Evolutionary conservation across 345 rosid species (phyloP), one percentile per base, ranked within the genome.

Genomic region (Gynandropsis gynandra): DNA sequence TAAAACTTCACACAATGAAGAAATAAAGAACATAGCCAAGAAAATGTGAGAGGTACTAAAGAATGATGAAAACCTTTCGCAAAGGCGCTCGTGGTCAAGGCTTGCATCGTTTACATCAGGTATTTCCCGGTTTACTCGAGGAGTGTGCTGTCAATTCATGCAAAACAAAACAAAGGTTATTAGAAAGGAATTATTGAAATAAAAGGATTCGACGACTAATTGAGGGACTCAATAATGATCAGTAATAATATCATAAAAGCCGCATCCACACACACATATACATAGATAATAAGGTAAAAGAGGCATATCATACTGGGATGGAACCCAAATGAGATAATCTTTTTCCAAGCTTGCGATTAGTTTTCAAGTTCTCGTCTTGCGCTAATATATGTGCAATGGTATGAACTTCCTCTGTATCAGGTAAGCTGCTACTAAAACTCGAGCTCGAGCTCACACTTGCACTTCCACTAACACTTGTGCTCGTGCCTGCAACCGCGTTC

Each of bases 241-340:
- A 29, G 9, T 29, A n/a, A n/a, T n/a, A n/a, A n/a, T n/a, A 41
- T 48, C 43, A 31, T 18, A 42, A 37, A 17, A n/a, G 24, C 27
- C 18, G 11, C 20, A 49, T 17, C 4, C 9, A 64, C 16, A 42
- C 29, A n/a, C n/a, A n/a, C n/a, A n/a, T n/a, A n/a, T n/a, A n/a
- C n/a, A n/a, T n/a, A n/a, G n/a, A 42, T 55, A 33, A 24, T 29
- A 16, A 39, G 16, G 0, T 43, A 18, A 16, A 52, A 34, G 61
- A 51, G 15, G 47, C n/a, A 7, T 15, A 51, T 36, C 61, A 45
- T 74, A 89, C 97, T 3, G 96, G 94, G 57, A 89, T 80, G 50
- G 97, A 89, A 68, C 77, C 94, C 62, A 89, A 64, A 72, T 89
- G 97, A 42, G 90, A 86, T 18, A 89, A 75, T 56, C 90, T 75